Base-by-base conservation (phyloP, 2,329 filamentous ascomycete genomes). In the Fusarium clavum region DNA sequence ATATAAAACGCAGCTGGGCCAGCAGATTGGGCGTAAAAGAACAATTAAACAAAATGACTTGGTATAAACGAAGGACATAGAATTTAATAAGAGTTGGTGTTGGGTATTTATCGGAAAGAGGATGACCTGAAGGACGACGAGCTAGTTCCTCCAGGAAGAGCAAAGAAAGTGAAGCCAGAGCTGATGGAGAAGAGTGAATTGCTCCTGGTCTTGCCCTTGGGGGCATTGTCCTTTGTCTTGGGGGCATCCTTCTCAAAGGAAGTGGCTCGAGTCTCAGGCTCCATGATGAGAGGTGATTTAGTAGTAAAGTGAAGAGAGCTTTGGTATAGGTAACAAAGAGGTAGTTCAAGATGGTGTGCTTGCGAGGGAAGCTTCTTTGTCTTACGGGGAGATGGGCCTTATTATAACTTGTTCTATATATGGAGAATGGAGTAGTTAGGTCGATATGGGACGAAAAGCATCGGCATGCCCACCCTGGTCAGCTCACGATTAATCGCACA, bases 131-230 rank as follows among this genome's bases (percentile, higher is more conserved):
- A 61, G 41, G 73, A 74, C 13, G 69, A 71, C 16, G 63, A 54
- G 30, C 52, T 67, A 27, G 72, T 58, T 53, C 61, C 63, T 34
- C 75, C 72, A 43, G 73, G 72, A 27, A 76, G 70, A 38, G 73
- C 73, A 18, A 76, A 62, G 52, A 76, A 76, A 29, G 73, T 76
- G 57, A 76, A 75, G 67, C 73, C 73, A 11, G 73, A 76, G 29
- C 72, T 76, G 56, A 76, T 73, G 62, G 73, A 76, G 32, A 75
- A 61, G 47, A 76, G 64, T 20, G 73, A 76, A 40, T 70, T 65
- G 53, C 73, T 76, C 61, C 73, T 56, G 45, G 46, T 65, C 60
- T 76, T 76, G 53, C 57, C 52, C 60, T 74, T 76, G 22, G 61
- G 56, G 25, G 52, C 47, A 51, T 65, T 64, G 38, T 76, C 69